Conservation (phyloP, 805 yeast species). For the Wickerhamiella kurtzmanii region DNA sequence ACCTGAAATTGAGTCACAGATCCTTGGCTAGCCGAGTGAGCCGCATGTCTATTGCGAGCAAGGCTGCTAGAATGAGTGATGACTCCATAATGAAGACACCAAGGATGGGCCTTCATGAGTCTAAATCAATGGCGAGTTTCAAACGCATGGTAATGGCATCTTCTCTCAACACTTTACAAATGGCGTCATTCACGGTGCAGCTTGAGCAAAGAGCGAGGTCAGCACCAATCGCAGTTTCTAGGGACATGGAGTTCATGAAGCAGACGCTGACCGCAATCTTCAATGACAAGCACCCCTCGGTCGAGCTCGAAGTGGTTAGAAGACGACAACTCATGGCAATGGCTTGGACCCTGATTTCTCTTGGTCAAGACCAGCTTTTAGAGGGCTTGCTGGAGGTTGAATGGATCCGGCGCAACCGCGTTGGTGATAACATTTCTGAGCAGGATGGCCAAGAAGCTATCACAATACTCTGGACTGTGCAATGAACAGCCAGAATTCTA, state of each 20-base stretch:
- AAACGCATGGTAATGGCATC: constrained; percentile 19
- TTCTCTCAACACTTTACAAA: constrained; percentile 21
- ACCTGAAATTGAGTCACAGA: background rate
- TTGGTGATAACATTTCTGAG: constrained; percentile 5
- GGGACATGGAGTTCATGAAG: constrained; percentile 12
- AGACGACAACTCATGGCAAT: constrained; percentile 6
- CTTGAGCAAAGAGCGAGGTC: constrained; percentile 18
- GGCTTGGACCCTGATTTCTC: constrained; percentile 9
- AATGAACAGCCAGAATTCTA: background rate
- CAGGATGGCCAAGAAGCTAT: background rate
- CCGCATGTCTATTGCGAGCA: background rate
- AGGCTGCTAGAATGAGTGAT: background rate
- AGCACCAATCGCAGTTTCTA: background rate
- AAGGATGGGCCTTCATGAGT: background rate
- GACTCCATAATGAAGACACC: background rate
- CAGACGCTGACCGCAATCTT: constrained; percentile 11
- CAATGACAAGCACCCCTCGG: constrained; percentile 5
- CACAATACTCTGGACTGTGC: background rate
- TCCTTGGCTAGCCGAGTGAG: background rate
- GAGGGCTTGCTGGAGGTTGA: constrained; percentile 21
- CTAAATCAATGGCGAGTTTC: constrained; percentile 13
- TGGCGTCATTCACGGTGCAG: constrained; percentile 23
- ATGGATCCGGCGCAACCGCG: constrained; percentile 18
- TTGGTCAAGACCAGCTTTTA: constrained; percentile 11
- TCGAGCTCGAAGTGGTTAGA: constrained; percentile 6